Percentiles rank a stretch among this genome's conserved stretches.
phyloP scores from a whole-genome alignment of 306 rosid species.

The Rosa persica region DNA sequence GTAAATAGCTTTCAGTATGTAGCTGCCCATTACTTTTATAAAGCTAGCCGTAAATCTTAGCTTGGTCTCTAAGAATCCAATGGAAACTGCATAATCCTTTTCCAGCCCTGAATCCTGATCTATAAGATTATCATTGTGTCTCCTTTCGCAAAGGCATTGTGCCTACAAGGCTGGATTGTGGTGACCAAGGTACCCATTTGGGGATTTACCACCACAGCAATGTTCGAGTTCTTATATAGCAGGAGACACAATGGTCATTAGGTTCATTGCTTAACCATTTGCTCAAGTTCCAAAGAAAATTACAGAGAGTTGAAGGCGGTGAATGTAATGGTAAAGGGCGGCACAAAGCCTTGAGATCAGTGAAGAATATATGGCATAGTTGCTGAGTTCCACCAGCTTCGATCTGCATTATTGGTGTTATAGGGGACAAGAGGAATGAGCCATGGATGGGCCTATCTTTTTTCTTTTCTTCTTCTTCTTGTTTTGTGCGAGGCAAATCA shows the following conservation, averaged over 20 bases:
- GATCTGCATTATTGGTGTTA: conserved; percentile 43
- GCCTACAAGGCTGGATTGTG: not conserved
- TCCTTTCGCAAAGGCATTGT: not conserved
- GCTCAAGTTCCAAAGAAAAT: conserved; percentile 13
- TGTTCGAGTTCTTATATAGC: not conserved
- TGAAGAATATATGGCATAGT: conserved; percentile 7
- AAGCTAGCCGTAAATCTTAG: conserved; percentile 32
- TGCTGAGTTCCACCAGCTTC: conserved; percentile 32
- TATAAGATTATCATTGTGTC: conserved; percentile 4
- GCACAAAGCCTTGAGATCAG: conserved; percentile 18
- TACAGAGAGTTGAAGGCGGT: conserved; percentile 15
- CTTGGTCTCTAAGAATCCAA: conserved; percentile 38
- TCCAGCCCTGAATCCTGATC: conserved; percentile 2
- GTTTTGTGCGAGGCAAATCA: conserved; percentile 36
- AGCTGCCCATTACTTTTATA: conserved; percentile 26
- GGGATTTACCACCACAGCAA: not conserved
- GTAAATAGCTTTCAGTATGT: conserved; percentile 22
- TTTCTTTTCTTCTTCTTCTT: conserved; percentile 42
- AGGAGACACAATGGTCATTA: not conserved
- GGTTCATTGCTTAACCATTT: not conserved
- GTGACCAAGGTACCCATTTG: not conserved
- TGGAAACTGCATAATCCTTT: conserved; percentile 27
- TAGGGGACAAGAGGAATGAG: conserved; percentile 59
- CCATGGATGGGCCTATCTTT: conserved; percentile 54
- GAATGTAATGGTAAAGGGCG: conserved; percentile 22